A percentile compares a stretch with the other conserved stretches of the same genome.
phyloP scores from a whole-genome alignment of 352 stramenopile genomes.

The Paralagenidium karlingii region DNA sequence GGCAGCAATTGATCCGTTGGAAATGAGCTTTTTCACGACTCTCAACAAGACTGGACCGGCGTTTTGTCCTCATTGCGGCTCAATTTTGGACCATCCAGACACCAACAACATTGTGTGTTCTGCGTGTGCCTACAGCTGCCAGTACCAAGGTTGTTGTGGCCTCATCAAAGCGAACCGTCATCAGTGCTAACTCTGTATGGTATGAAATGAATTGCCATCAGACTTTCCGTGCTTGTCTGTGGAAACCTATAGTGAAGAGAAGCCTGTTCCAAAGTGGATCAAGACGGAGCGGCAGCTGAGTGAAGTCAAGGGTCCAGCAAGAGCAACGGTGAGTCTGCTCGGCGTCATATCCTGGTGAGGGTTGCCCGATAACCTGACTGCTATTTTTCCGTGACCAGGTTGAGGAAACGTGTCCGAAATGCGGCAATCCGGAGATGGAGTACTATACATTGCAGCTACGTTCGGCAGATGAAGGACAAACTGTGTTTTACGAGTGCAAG shows the following conservation, averaged over 20 bases:
- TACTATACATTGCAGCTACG: conserved; percentile 99
- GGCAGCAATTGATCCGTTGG: too few species aligned
- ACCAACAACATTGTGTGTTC: conserved; percentile 83
- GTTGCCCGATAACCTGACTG: background rate
- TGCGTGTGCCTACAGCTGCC: conserved; percentile 71
- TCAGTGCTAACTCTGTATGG: background rate
- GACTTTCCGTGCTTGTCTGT: conserved; percentile 70
- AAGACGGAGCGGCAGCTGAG: conserved; percentile 54
- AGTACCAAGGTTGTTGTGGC: conserved; percentile 51
- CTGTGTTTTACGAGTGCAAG: conserved; percentile 99
- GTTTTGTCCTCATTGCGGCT: conserved; percentile 83
- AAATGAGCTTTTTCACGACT: background rate
- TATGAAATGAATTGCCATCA: conserved; percentile 7
- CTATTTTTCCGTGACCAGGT: conserved; percentile 17
- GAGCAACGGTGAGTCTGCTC: conserved; percentile 55
- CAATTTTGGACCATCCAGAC: conserved; percentile 78
- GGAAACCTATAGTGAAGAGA: conserved; percentile 63
- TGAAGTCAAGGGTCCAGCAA: conserved; percentile 75
- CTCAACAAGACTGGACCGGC: conserved; percentile 22
- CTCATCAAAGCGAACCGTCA: background rate
- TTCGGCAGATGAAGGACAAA: conserved; percentile 98
- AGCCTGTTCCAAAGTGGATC: conserved; percentile 71
- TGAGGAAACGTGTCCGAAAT: conserved; percentile 98
- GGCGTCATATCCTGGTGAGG: background rate
- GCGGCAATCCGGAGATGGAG: conserved; percentile 92